phyloP scores from a whole-genome alignment of 768 basidiomycete species.

The Boletus rubropictus region DNA sequence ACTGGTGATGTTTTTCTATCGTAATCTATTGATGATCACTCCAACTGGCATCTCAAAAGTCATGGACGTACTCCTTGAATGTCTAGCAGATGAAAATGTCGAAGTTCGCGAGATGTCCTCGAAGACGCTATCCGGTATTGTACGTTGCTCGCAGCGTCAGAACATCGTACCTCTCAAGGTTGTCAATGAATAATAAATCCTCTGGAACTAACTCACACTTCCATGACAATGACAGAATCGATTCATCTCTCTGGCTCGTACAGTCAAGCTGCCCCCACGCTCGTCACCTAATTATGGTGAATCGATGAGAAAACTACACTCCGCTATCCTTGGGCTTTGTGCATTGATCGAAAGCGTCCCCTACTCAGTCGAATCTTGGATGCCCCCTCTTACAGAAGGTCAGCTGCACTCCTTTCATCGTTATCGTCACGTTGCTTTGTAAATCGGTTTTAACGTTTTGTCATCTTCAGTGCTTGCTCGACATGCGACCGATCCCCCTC shows the following conservation, averaged over 20 bases:
- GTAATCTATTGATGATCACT: conserved; percentile 76
- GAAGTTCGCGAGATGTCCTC: conserved; percentile 92
- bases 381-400: conserved; percentile 80
- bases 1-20: conserved; percentile 85
- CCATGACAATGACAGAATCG: conserved; percentile 55
- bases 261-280: conserved; percentile 61
- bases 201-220: conserved; percentile 3
- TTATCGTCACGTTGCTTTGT: not conserved
- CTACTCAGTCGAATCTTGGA: conserved; percentile 92
- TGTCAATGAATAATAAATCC: conserved; percentile 7
- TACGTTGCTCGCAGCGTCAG: conserved; percentile 86
- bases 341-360: conserved; percentile 93
- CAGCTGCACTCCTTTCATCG: conserved; percentile 9
- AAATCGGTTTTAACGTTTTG: not conserved
- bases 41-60: conserved; percentile 60
- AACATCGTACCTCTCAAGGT: conserved; percentile 83
- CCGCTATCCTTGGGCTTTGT: conserved; percentile 90
- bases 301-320: conserved; percentile 69
- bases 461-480: conserved; percentile 56
- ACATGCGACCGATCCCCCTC: conserved; percentile 81
- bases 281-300: conserved; percentile 69
- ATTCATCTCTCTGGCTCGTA: conserved; percentile 61
- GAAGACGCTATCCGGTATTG: conserved; percentile 76
- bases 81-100: conserved; percentile 83
- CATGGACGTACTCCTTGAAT: conserved; percentile 79